Conservation (phyloP, 139 green algal species). For the Spirogloea muscicola region DNA sequence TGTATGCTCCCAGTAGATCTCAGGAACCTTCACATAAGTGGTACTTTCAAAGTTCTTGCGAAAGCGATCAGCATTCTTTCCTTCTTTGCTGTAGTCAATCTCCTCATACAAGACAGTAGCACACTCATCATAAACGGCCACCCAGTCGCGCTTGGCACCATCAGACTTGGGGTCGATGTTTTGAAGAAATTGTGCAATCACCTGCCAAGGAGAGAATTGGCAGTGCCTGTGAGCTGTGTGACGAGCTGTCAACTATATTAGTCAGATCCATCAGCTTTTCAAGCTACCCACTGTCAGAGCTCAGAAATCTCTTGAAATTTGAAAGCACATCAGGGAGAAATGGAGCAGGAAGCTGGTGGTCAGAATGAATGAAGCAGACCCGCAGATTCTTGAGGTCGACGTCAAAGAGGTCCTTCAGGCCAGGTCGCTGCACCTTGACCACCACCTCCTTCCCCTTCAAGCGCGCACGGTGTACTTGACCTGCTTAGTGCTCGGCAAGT, state of each 20-base stretch:
- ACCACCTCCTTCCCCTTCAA: constrained; percentile 81
- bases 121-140: constrained; percentile 99
- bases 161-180: constrained; percentile 93
- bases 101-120: constrained; percentile 87
- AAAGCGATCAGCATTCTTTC: constrained; percentile 85
- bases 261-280: no score
- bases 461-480: constrained; percentile 77
- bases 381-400: constrained; percentile 96
- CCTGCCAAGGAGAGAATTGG: constrained; percentile 15
- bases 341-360: neutral
- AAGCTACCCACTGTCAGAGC: no score
- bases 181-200: constrained; percentile 46
- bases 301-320: neutral
- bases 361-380: neutral
- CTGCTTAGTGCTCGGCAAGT: no score
- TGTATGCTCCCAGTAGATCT: constrained; percentile 83
- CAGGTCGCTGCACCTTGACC: constrained; percentile 96
- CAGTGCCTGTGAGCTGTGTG: neutral
- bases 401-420: constrained; percentile 92
- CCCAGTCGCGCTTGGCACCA: constrained; percentile 95
- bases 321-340: neutral
- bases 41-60: constrained; percentile 66
- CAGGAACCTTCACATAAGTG: constrained; percentile 91
- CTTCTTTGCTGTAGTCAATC: constrained; percentile 65
- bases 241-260: neutral